phyloP scores from a whole-genome alignment of 2,329 filamentous ascomycete species.

The Colletotrichum sp. region DNA sequence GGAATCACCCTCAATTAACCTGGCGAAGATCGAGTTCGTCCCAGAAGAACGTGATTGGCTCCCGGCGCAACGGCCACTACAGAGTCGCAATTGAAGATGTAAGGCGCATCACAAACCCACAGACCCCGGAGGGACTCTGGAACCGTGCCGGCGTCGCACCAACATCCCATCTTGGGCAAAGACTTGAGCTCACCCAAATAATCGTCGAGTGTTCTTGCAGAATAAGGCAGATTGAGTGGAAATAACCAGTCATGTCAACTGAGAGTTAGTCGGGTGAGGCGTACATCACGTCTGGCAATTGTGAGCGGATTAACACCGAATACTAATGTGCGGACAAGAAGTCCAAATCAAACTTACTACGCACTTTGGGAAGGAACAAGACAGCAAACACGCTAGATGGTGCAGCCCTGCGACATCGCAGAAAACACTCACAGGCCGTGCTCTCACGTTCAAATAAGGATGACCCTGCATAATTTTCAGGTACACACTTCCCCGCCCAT shows the following conservation, averaged over 20 bases:
- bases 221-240: background rate
- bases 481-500: background rate
- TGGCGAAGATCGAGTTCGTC: background rate
- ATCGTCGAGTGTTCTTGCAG: background rate
- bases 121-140: conserved; percentile 11
- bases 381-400: background rate
- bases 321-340: background rate
- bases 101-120: conserved; percentile 1
- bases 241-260: background rate
- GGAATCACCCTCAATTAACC: background rate
- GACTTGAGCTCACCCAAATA: background rate
- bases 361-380: background rate
- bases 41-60: background rate
- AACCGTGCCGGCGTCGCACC: conserved; percentile 21
- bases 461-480: conserved; percentile 3
- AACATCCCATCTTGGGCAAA: conserved; percentile 10
- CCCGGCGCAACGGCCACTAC: background rate
- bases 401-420: background rate
- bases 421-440: background rate
- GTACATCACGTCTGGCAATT: background rate
- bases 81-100: background rate
- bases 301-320: background rate
- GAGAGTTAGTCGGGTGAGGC: background rate
- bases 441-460: background rate
- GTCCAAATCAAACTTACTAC: background rate